Evolutionary conservation across 495 filamentous ascomycete species (phyloP).

Genomic region (Podospora pseudopauciseta): DNA sequence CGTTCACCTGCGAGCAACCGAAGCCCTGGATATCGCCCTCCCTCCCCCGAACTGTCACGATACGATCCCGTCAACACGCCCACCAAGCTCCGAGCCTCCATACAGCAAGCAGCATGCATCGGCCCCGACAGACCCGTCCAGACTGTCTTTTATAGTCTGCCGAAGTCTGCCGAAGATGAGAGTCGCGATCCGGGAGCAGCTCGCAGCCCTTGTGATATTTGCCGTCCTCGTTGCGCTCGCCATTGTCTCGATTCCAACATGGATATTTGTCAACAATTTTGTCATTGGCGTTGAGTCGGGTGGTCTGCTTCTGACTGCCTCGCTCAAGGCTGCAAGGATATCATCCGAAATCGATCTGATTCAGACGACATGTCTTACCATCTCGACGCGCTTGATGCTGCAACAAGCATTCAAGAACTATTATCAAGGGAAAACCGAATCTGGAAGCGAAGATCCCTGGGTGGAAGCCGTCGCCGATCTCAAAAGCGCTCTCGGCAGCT

Average conservation of each 20-base stretch:
- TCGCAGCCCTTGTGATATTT: constrained; percentile 68
- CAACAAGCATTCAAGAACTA: constrained; percentile 61
- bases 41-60: too few species aligned
- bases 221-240: constrained; percentile 64
- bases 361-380: constrained; percentile 62
- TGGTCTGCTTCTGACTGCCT: constrained; percentile 71
- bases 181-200: constrained; percentile 78
- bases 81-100: neutral
- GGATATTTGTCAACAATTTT: constrained; percentile 73
- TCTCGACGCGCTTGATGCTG: constrained; percentile 63
- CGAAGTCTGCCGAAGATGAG: constrained; percentile 56
- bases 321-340: constrained; percentile 78
- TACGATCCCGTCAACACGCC: neutral
- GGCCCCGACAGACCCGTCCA: constrained; percentile 16
- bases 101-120: constrained; percentile 25
- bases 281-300: constrained; percentile 58
- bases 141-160: constrained; percentile 33
- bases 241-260: constrained; percentile 48
- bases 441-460: constrained; percentile 51
- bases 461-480: constrained; percentile 53
- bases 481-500: constrained; percentile 54
- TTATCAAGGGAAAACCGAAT: constrained; percentile 37
- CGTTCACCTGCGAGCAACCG: neutral
- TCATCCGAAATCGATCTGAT: constrained; percentile 70
- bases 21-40: too few species aligned